Evolutionary conservation across 2,329 filamentous ascomycete genomes (phyloP).

Genomic region (Graphilbum sp.): DNA sequence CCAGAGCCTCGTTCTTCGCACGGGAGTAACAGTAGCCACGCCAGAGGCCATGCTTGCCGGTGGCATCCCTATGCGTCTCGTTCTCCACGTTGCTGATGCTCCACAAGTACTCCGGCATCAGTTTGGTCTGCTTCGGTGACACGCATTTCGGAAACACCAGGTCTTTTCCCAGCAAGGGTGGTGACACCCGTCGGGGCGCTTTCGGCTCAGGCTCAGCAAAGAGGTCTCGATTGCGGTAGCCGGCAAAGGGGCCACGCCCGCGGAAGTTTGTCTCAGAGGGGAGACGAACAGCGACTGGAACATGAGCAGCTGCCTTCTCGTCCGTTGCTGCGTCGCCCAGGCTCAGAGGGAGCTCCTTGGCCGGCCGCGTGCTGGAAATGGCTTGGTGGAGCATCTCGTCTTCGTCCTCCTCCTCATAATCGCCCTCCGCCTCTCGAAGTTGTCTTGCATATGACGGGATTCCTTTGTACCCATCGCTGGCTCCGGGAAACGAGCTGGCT

Average conservation of each 20-base stretch:
- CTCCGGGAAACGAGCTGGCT: slow-evolving; percentile 6
- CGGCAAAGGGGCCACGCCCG: slow-evolving; percentile 25
- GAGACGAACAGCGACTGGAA: slow-evolving; percentile 12
- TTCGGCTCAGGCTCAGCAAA: slow-evolving; percentile 27
- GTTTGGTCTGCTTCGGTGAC: slow-evolving; percentile 70
- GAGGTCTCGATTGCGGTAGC: slow-evolving; percentile 28
- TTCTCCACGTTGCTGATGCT: slow-evolving; percentile 29
- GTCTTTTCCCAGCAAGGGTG: slow-evolving; percentile 78
- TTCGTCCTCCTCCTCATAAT: slow-evolving; percentile 9
- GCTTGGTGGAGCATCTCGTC: slow-evolving; percentile 5
- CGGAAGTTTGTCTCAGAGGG: slow-evolving; percentile 26
- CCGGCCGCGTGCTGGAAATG: too few relatives aligned
- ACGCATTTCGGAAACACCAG: slow-evolving; percentile 65
- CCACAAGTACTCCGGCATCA: slow-evolving; percentile 59
- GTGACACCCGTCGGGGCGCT: slow-evolving; percentile 37
- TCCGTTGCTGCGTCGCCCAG: too few relatives aligned
- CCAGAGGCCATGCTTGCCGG: slow-evolving; percentile 55
- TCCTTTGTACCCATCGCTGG: slow-evolving; percentile 3
- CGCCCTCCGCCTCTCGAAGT: slow-evolving; percentile 8
- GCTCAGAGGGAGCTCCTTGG: too few relatives aligned
- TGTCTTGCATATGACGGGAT: slow-evolving; percentile 7
- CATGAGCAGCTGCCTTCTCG: slow-evolving; percentile 12
- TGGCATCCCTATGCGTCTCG: slow-evolving; percentile 35
- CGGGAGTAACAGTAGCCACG: slow-evolving; percentile 47
- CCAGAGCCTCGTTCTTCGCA: slow-evolving; percentile 20